Evolutionary conservation across 2,329 filamentous ascomycete genomes (phyloP).

Genomic region (Gnomoniopsis smithogilvyi): DNA sequence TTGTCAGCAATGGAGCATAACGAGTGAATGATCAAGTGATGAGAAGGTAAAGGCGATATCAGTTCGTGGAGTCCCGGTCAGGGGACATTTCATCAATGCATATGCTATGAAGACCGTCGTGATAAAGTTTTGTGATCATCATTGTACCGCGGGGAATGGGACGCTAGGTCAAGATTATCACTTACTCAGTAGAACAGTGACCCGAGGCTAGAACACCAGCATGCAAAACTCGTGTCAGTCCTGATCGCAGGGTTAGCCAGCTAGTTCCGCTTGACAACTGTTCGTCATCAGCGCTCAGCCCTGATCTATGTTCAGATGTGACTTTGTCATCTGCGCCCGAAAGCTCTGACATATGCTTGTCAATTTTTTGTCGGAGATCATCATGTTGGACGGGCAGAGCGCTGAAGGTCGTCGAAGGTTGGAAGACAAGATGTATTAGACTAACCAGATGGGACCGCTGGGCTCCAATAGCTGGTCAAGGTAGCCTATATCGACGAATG

Average conservation of each 20-base stretch:
- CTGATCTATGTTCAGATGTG: slow-evolving; percentile 35
- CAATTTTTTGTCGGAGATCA: slow-evolving; percentile 77
- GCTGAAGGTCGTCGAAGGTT: neutral
- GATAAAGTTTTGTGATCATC: slow-evolving; percentile 71
- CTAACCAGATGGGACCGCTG: slow-evolving; percentile 3
- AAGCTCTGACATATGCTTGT: slow-evolving; percentile 99
- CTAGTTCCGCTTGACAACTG: slow-evolving; percentile 21
- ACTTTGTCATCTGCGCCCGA: slow-evolving; percentile 47
- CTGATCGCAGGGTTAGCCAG: slow-evolving; percentile 24
- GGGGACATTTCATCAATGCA: slow-evolving; percentile 76
- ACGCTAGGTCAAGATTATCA: neutral
- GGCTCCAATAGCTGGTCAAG: neutral
- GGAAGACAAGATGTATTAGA: neutral
- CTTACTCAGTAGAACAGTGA: neutral
- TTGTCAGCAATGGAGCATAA: slow-evolving; percentile 3
- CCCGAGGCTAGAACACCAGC: neutral
- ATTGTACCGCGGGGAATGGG: slow-evolving; percentile 38
- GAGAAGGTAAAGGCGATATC: slow-evolving; percentile 22
- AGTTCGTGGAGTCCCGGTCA: slow-evolving; percentile 62
- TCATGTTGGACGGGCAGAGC: slow-evolving; percentile 50
- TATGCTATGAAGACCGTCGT: slow-evolving; percentile 86
- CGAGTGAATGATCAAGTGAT: neutral
- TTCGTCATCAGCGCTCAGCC: slow-evolving; percentile 1
- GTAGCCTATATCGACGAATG: slow-evolving; percentile 1
- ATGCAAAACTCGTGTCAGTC: neutral